Conservation (phyloP, 1,284 basidiomycete genomes). For the Phaffia rhodozyma region DNA sequence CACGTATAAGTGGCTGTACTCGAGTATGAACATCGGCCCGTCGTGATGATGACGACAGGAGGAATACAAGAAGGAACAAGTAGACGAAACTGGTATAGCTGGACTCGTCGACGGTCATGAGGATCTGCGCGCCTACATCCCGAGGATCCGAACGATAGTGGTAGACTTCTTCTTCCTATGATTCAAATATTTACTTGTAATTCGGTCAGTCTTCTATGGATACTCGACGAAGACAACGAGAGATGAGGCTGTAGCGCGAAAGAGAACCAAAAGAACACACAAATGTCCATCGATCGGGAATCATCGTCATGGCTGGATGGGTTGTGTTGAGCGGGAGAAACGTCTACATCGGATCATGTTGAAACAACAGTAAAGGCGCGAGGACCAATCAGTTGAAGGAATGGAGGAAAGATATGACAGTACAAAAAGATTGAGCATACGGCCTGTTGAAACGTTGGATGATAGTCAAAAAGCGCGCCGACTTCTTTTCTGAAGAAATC, state of each 20-base stretch:
- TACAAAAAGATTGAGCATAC: slow-evolving; percentile 22
- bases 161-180: slow-evolving; percentile 42
- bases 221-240: not conserved
- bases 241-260: not conserved
- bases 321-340: slow-evolving; percentile 49
- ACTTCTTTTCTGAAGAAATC: slow-evolving; percentile 5
- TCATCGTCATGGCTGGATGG: slow-evolving; percentile 53
- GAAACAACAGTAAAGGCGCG: not conserved
- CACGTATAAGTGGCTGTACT: not conserved
- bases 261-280: slow-evolving; percentile 20
- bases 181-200: not conserved
- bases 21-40: not conserved
- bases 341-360: slow-evolving; percentile 37
- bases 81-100: slow-evolving; percentile 45
- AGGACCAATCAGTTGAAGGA: not conserved
- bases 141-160: slow-evolving; percentile 67
- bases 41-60: not conserved
- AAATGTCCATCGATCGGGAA: slow-evolving; percentile 51
- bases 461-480: slow-evolving; percentile 59
- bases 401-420: not conserved
- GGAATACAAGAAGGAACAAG: not conserved
- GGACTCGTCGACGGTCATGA: slow-evolving; percentile 56
- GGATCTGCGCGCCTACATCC: slow-evolving; percentile 48
- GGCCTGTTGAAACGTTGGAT: slow-evolving; percentile 48
- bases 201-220: not conserved